Conservation (phyloP, 352 stramenopile species). For the Phytophthora palmivora region DNA sequence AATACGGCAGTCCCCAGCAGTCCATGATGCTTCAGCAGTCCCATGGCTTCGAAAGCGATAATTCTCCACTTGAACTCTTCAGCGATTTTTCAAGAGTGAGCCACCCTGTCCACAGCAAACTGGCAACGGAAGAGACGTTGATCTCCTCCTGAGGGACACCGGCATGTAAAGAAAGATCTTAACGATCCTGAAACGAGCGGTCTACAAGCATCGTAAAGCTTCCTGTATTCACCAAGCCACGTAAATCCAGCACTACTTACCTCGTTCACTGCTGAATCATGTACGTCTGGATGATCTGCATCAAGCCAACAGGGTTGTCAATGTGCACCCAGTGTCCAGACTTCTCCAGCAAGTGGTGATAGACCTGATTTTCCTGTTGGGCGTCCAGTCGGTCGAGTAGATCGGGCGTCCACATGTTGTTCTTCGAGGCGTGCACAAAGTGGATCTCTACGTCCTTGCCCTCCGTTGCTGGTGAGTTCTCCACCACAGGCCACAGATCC, state of each 20-base stretch:
- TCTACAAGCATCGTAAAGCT: slow-evolving; percentile 2
- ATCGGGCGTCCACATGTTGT: slow-evolving; percentile 75
- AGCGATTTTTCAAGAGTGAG: slow-evolving; percentile 12
- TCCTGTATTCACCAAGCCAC: slow-evolving; percentile 9
- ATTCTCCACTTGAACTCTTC: not conserved
- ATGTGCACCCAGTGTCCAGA: slow-evolving; percentile 90
- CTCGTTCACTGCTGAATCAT: slow-evolving; percentile 28
- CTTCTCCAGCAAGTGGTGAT: slow-evolving; percentile 73
- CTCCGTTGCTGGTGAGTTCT: slow-evolving; percentile 32
- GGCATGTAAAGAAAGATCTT: slow-evolving; percentile 10
- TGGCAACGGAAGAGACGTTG: slow-evolving; percentile 2
- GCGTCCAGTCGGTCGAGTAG: slow-evolving; percentile 54
- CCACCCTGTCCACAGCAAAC: slow-evolving; percentile 3
- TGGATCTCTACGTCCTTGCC: slow-evolving; percentile 64
- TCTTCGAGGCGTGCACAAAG: slow-evolving; percentile 80
- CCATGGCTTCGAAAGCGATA: not conserved
- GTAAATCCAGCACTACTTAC: slow-evolving; percentile 2
- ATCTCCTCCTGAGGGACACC: slow-evolving; percentile 5
- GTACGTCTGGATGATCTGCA: slow-evolving; percentile 69
- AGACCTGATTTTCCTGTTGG: slow-evolving; percentile 54
- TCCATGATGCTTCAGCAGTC: not conserved
- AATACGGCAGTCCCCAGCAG: slow-evolving; percentile 1
- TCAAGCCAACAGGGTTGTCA: slow-evolving; percentile 78
- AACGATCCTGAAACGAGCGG: slow-evolving; percentile 1
- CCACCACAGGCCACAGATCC: slow-evolving; percentile 76